A percentile compares a stretch with the other conserved stretches of the same genome.
Evolutionary conservation across 176 grass and related monocot genomes (phyloP).

Genomic region (Avena eriantha): DNA sequence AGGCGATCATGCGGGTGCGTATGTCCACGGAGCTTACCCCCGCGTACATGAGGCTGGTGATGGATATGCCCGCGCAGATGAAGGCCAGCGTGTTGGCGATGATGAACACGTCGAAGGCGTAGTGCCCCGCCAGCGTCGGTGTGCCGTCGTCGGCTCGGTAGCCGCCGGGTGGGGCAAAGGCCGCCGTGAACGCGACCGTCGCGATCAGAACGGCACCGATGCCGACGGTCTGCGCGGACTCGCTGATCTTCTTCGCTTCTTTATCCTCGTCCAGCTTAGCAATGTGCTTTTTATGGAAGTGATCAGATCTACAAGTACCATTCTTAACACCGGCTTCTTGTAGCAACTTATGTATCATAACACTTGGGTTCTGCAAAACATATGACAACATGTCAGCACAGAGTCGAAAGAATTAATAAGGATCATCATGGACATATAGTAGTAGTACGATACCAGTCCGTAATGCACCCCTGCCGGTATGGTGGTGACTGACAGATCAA

Average conservation of each 20-base stretch:
- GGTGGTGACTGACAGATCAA: background rate
- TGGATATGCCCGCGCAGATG: conserved; percentile 33
- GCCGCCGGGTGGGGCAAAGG: conserved; percentile 33
- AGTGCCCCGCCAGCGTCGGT: background rate
- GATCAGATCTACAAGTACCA: background rate
- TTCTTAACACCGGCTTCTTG: background rate
- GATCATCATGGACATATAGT: background rate
- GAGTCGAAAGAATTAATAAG: background rate
- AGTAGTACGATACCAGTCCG: background rate
- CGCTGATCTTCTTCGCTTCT: conserved; percentile 37
- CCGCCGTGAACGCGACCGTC: conserved; percentile 47
- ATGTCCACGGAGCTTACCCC: conserved; percentile 48
- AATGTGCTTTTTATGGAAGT: background rate
- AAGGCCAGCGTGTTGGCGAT: conserved; percentile 50
- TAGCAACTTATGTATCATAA: conserved; percentile 10
- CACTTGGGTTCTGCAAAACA: conserved; percentile 4
- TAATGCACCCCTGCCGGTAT: background rate
- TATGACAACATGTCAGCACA: background rate
- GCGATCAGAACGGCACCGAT: conserved; percentile 45
- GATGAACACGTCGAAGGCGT: conserved; percentile 43
- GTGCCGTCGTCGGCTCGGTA: background rate
- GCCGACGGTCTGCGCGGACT: conserved; percentile 50
- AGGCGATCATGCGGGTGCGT: conserved; percentile 28
- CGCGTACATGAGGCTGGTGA: conserved; percentile 48
- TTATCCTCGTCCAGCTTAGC: background rate